These are phyloP conservation scores for Plasmodium falciparum DNA, from an alignment of 169 alveolate genomes.

Conservation along the genomic window DNA sequence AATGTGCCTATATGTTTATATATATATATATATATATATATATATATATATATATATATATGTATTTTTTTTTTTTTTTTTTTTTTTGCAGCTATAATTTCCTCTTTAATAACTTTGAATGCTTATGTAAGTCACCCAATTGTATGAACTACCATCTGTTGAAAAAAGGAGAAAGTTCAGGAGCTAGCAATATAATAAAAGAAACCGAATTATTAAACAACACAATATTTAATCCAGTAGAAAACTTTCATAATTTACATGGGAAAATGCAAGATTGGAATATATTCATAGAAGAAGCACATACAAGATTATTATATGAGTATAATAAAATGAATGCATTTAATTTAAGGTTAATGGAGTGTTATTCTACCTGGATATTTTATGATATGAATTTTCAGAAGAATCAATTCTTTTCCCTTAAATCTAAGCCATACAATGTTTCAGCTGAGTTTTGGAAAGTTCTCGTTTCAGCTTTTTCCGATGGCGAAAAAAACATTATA, in stretches of 20 bases:
- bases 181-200: constrained; percentile 1
- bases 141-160: constrained; percentile 26
- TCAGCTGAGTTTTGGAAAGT: constrained; percentile 57
- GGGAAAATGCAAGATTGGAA: constrained; percentile 62
- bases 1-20: neutral
- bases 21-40: neutral
- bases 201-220: constrained; percentile 32
- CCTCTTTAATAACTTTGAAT: constrained; percentile 53
- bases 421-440: constrained; percentile 47
- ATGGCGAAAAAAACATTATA: constrained; percentile 52
- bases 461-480: constrained; percentile 50
- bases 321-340: constrained; percentile 33
- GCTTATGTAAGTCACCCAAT: constrained; percentile 31
- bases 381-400: constrained; percentile 34
- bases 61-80: neutral
- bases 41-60: neutral
- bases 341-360: constrained; percentile 50
- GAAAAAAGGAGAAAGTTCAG: constrained; percentile 27
- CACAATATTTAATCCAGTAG: constrained; percentile 40
- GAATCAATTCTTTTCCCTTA: constrained; percentile 26
- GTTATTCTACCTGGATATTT: constrained; percentile 48
- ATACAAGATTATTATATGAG: constrained; percentile 18
- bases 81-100: constrained; percentile 26
- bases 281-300: constrained; percentile 4
- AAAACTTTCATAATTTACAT: constrained; percentile 44